A percentile compares a stretch with the other conserved stretches of the same genome.
Evolutionary conservation across 805 yeast species (phyloP).

Genomic region (Myxozyma neotropica): DNA sequence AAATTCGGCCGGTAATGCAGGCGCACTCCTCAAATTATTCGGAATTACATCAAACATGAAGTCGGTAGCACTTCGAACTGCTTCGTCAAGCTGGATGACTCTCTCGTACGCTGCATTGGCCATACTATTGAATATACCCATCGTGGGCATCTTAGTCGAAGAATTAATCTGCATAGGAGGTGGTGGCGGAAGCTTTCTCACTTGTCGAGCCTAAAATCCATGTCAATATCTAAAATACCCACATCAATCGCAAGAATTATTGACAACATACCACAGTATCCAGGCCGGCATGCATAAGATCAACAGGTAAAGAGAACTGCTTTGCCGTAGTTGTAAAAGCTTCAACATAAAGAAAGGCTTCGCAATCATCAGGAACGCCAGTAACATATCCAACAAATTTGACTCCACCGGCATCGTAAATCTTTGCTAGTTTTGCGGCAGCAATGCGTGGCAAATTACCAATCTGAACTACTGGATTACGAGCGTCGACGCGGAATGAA

Average conservation of each 20-base stretch:
- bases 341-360: constrained; percentile 1
- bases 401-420: constrained; percentile 7
- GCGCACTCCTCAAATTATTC: no score
- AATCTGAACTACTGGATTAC: neutral
- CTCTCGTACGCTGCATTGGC: neutral
- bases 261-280: neutral
- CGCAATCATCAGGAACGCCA: neutral
- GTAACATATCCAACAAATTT: neutral
- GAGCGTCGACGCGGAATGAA: constrained; percentile 11
- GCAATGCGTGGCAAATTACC: constrained; percentile 13
- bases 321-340: neutral
- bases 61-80: no score
- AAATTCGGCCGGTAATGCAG: neutral
- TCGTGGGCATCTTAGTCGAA: neutral
- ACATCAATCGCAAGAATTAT: no score
- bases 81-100: neutral
- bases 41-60: no score
- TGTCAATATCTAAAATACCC: no score
- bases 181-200: neutral
- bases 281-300: neutral
- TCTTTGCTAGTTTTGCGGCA: constrained; percentile 6
- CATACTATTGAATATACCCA: neutral
- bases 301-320: neutral
- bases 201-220: constrained; percentile 1
- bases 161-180: neutral